These are phyloP conservation scores for Pyrus hybrid DNA, from an alignment of 331 rosid species.

Conservation along the genomic window DNA sequence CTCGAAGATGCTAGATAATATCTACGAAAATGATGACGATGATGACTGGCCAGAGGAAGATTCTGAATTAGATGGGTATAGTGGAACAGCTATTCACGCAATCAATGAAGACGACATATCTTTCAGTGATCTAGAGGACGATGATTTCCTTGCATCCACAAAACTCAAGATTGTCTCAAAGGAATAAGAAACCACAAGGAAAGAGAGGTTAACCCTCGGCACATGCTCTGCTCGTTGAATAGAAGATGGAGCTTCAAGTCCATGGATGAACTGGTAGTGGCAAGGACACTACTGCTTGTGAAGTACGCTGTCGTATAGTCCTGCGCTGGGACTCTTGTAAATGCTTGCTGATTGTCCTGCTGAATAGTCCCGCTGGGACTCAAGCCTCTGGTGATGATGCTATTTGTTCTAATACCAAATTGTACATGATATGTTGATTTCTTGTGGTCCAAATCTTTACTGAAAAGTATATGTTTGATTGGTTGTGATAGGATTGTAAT, in stretches of 20 bases:
- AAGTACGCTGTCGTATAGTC: background rate
- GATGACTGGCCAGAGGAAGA: constrained; percentile 94
- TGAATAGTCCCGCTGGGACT: background rate
- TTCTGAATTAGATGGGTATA: constrained; percentile 42
- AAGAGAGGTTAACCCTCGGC: background rate
- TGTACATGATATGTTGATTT: constrained; percentile 7
- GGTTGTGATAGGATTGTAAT: constrained; percentile 26
- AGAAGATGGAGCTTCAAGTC: background rate
- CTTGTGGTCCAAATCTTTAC: constrained; percentile 4
- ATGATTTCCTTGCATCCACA: constrained; percentile 46
- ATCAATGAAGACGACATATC: constrained; percentile 88
- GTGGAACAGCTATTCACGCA: constrained; percentile 19
- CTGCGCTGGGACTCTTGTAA: background rate
- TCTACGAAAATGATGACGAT: constrained; percentile 45
- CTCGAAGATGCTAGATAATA: constrained; percentile 36
- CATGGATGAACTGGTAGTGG: background rate
- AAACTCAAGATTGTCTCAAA: constrained; percentile 15
- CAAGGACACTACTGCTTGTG: constrained; percentile 1
- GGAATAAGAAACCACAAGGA: constrained; percentile 15
- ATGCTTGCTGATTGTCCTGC: background rate
- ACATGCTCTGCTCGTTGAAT: background rate
- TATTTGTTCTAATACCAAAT: background rate
- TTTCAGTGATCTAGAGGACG: constrained; percentile 94
- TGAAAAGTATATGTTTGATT: constrained; percentile 20
- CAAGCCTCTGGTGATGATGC: background rate